Percentiles rank a stretch among this genome's conserved stretches.
Conservation (phyloP, 208 protist genomes). For the Acanthamoeba rhysodes region DNA sequence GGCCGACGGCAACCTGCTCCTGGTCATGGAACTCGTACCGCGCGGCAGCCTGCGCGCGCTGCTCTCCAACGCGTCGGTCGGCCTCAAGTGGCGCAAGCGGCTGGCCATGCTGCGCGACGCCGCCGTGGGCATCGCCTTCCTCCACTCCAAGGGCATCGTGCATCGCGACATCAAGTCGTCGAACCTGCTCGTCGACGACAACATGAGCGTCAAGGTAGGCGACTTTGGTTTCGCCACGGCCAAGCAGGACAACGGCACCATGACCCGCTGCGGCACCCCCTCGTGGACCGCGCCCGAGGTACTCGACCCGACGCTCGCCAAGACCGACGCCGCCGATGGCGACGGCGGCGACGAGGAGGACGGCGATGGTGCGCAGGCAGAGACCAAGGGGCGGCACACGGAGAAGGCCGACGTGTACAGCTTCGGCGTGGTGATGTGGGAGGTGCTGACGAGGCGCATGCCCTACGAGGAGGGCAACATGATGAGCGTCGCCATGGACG, state of each 20-base stretch:
- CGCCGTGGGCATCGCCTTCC: conserved; percentile 57
- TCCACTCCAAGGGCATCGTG: conserved; percentile 5
- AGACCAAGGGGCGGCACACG: neutral
- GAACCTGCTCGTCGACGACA: conserved; percentile 61
- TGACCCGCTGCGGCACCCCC: too few species aligned
- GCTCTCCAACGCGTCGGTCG: conserved; percentile 59
- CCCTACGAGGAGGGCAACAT: neutral
- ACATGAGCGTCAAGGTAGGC: conserved; percentile 32
- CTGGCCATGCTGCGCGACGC: conserved; percentile 14
- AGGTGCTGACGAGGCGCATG: neutral
- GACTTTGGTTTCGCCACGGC: neutral
- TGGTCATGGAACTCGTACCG: conserved; percentile 84
- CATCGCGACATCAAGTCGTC: conserved; percentile 28
- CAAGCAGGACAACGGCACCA: neutral
- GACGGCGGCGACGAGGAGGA: neutral
- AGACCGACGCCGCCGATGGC: neutral
- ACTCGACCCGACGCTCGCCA: neutral
- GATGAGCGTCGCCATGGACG: neutral
- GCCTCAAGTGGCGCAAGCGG: neutral
- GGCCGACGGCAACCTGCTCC: conserved; percentile 81
- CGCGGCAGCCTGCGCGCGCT: conserved; percentile 79
- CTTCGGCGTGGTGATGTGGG: conserved; percentile 23
- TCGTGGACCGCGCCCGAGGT: neutral
- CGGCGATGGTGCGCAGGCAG: neutral
- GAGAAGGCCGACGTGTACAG: neutral